Percentiles rank a stretch among this genome's conserved stretches.
phyloP scores from a whole-genome alignment of 345 rosid genomes.

The Firmiana major region DNA sequence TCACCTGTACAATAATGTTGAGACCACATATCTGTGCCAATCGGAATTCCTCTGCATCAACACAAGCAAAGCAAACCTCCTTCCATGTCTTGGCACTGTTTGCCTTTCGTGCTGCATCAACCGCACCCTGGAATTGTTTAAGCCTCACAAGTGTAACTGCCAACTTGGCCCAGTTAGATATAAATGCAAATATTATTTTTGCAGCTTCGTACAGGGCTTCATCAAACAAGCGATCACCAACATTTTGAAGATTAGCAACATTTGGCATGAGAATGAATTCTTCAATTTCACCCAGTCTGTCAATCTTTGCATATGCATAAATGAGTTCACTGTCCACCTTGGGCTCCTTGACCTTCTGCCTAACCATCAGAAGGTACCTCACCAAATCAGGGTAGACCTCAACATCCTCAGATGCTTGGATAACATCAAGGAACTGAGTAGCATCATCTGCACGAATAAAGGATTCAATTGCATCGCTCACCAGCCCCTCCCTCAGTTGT shows the following conservation, averaged over 20 bases:
- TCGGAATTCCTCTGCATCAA: constrained; percentile 96
- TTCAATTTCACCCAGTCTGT: constrained; percentile 80
- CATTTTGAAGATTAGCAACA: constrained; percentile 92
- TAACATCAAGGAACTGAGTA: constrained; percentile 72
- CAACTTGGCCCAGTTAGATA: constrained; percentile 99
- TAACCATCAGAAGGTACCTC: constrained; percentile 93
- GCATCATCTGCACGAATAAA: constrained; percentile 95
- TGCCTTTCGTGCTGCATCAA: constrained; percentile 98
- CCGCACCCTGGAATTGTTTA: constrained; percentile 97
- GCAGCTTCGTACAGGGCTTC: constrained; percentile 94
- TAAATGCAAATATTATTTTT: constrained; percentile 87
- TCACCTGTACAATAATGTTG: constrained; percentile 87
- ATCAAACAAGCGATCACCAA: constrained; percentile 90
- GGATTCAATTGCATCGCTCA: constrained; percentile 95
- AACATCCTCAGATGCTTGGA: constrained; percentile 67
- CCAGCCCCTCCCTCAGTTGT: constrained; percentile 90
- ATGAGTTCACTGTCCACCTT: constrained; percentile 94
- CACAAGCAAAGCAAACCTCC: constrained; percentile 99
- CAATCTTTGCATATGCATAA: constrained; percentile 97
- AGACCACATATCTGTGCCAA: constrained; percentile 97
- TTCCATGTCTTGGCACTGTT: constrained; percentile 99
- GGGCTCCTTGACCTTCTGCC: constrained; percentile 91
- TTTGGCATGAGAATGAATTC: constrained; percentile 97
- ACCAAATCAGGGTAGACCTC: constrained; percentile 92
- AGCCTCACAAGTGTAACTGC: constrained; percentile 91